phyloP scores from a whole-genome alignment of 1,284 basidiomycete species.

The Rhodofomes roseus region DNA sequence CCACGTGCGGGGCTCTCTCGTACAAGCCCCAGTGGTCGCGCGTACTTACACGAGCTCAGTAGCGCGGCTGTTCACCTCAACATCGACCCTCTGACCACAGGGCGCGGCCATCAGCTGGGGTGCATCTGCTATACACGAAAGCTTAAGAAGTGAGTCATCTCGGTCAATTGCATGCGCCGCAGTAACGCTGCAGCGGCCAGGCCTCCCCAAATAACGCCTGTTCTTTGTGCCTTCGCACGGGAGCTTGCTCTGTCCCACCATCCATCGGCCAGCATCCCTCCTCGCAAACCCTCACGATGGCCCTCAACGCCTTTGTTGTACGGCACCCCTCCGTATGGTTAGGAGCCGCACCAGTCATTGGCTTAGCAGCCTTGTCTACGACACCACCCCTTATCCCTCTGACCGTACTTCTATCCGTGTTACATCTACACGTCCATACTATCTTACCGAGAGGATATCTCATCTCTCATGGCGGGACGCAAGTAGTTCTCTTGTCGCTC shows the following conservation, averaged over 20 bases:
- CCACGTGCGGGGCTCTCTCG: too few relatives aligned
- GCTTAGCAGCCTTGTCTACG: slow-evolving; percentile 44
- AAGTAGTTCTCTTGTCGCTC: slow-evolving; percentile 38
- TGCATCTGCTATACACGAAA: too few relatives aligned
- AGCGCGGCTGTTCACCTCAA: too few relatives aligned
- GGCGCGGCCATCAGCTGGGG: neutral
- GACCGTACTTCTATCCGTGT: slow-evolving; percentile 39
- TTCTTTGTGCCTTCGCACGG: neutral
- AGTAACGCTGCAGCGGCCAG: neutral
- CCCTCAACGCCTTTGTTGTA: neutral
- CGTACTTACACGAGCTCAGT: too few relatives aligned
- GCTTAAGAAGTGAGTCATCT: too few relatives aligned
- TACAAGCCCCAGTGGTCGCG: too few relatives aligned
- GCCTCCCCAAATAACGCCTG: neutral
- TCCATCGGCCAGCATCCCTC: neutral
- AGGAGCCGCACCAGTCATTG: slow-evolving; percentile 30
- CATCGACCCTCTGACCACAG: neutral
- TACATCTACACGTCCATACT: slow-evolving; percentile 49
- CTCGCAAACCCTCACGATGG: neutral
- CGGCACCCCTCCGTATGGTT: slow-evolving; percentile 32
- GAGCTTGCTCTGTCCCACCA: neutral
- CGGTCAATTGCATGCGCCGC: neutral
- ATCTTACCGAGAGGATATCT: slow-evolving; percentile 35
- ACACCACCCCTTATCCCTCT: slow-evolving; percentile 50
- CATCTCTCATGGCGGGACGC: slow-evolving; percentile 32